phyloP scores from a whole-genome alignment of 768 basidiomycete genomes.

The Agaricus sinodeliciosus region DNA sequence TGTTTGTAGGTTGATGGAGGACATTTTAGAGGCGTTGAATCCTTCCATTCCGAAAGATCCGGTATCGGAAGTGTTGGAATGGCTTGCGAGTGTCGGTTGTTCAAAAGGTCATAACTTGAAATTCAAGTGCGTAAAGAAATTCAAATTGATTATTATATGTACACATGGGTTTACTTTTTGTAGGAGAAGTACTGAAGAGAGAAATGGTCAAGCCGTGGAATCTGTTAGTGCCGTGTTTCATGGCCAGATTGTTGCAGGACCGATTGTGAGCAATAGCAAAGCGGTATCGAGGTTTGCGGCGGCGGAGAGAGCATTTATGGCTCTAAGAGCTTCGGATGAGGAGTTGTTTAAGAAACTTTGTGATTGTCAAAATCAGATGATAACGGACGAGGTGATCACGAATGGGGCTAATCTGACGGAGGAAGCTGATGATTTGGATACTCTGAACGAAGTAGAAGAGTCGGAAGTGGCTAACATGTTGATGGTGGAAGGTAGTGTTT shows the following conservation, averaged over 20 bases:
- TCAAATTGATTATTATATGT: background rate
- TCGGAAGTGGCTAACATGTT: conserved; percentile 10
- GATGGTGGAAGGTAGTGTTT: conserved; percentile 5
- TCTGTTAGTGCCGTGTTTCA: conserved; percentile 57
- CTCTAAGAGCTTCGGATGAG: conserved; percentile 41
- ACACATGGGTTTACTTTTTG: background rate
- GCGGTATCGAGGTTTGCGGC: conserved; percentile 64
- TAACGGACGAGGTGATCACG: background rate
- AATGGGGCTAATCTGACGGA: no score
- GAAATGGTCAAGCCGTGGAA: conserved; percentile 21
- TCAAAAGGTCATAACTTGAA: conserved; percentile 18
- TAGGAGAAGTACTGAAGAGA: conserved; percentile 16
- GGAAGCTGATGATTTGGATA: conserved; percentile 1
- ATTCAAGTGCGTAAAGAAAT: conserved; percentile 10
- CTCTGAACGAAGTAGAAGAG: conserved; percentile 1
- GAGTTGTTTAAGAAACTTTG: conserved; percentile 36
- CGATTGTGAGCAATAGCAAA: conserved; percentile 50
- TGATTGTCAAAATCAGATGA: conserved; percentile 21
- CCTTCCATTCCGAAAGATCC: conserved; percentile 65
- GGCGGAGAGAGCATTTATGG: conserved; percentile 51
- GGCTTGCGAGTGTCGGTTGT: conserved; percentile 57
- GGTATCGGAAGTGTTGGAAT: conserved; percentile 63
- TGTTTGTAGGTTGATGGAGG: conserved; percentile 57
- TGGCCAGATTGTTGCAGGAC: conserved; percentile 47
- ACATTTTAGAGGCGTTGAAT: conserved; percentile 53